Conservation (phyloP, 225 moss, liverwort and hornwort species). For the Pseudisothecium myosuroides region DNA sequence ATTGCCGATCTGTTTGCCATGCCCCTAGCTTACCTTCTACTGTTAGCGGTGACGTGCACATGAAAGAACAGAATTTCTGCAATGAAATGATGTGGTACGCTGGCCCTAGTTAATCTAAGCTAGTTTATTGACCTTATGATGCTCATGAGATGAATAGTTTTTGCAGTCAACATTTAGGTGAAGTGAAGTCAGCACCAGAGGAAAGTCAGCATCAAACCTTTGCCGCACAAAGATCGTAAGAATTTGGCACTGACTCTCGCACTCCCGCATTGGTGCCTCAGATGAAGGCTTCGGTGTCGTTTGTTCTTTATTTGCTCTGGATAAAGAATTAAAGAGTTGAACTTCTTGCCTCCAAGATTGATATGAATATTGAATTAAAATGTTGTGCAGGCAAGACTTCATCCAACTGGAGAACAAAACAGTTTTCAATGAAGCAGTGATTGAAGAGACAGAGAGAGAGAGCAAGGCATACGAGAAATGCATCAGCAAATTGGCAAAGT, state of each 20-base stretch:
- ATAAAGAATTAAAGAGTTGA: background rate
- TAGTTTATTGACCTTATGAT: background rate
- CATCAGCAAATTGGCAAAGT: constrained; percentile 95
- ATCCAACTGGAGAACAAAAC: constrained; percentile 44
- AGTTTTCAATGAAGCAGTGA: constrained; percentile 83
- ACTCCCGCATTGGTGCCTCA: background rate
- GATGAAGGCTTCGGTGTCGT: background rate
- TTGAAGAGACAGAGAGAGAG: constrained; percentile 94
- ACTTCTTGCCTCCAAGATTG: background rate
- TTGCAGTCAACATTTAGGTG: constrained; percentile 37
- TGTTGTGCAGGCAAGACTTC: constrained; percentile 32
- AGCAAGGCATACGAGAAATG: constrained; percentile 92
- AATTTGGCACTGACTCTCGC: background rate
- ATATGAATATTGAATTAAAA: background rate
- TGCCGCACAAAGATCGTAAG: constrained; percentile 35
- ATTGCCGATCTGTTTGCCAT: background rate
- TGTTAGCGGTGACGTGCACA: background rate
- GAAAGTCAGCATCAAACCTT: constrained; percentile 31
- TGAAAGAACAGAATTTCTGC: background rate
- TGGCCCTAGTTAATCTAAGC: background rate
- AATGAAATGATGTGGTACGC: background rate
- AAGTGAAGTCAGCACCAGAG: constrained; percentile 30
- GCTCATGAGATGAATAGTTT: background rate
- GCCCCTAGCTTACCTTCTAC: background rate
- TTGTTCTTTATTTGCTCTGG: background rate